Base-by-base conservation (phyloP, 768 basidiomycete genomes). In the Collybia sp. region DNA sequence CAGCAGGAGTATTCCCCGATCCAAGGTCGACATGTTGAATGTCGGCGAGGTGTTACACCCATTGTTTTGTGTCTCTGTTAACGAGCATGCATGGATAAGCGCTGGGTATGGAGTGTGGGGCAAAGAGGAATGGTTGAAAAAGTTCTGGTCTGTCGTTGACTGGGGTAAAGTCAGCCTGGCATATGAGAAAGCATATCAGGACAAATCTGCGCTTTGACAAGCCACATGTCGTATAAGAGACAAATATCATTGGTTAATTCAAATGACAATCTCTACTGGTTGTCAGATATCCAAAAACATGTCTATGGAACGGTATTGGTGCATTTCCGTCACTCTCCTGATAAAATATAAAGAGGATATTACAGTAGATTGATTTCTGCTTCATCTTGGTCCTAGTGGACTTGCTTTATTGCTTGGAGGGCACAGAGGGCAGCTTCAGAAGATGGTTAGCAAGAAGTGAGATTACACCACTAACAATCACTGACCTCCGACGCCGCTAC, bases 401-500 rank as follows among this genome's bases (percentile, higher is more conserved):
- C 45, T 60, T 78, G 71, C 61, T 88, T 89, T 64, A 82, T 72
- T 1, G 89, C 86, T 69, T 88, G 83, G 30, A 93, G 74, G 1
- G 93, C 93, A 55, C 89, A 88, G 34, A 96, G 72, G 35, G 93
- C 93, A 61, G 93, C 93, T 93, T 13, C 51, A 45, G 13, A 47
- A 39, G 15, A 35, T 11, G 25, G 42, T 40, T 46, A 30, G 47
- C 47, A 42, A 8, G 11, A 43, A 33, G 13, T 12, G 47, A 38
- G 34, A 30, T 46, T 43, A 33, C 39, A 42, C 39, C 17, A 35
- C 13, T 13, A n/a, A n/a, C n/a, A n/a, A 32, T 41, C 31, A 64
- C 87, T 68, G 64, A 96, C 94, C 95, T 59, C 96, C 96, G 35
- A 93, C 93, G 32, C 95, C 96, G 58, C 91, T 94, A 11, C 96